phyloP scores from a whole-genome alignment of 148 eudicot genomes.

The Chenopodium berlandieri region DNA sequence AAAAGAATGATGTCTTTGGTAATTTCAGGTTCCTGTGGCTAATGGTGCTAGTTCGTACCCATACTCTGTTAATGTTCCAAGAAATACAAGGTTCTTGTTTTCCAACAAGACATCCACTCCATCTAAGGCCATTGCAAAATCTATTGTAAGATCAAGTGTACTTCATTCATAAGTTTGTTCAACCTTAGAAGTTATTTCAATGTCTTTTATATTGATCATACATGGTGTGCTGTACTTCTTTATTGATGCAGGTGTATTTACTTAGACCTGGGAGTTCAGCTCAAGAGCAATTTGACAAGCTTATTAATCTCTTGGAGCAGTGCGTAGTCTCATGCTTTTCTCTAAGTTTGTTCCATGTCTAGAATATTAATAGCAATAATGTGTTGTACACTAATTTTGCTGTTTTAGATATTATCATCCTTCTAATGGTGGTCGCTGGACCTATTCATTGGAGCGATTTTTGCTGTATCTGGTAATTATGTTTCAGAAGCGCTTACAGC shows the following conservation, averaged over 20 bases:
- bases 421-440: slow-evolving; percentile 99
- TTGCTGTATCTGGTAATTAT: slow-evolving; percentile 69
- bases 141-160: slow-evolving; percentile 63
- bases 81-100: slow-evolving; percentile 90
- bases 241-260: slow-evolving; percentile 69
- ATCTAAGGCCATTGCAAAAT: slow-evolving; percentile 90
- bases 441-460: slow-evolving; percentile 81
- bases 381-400: slow-evolving; percentile 13
- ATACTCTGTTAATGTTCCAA: slow-evolving; percentile 83
- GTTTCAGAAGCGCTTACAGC: slow-evolving; percentile 79
- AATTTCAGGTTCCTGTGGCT: slow-evolving; percentile 91
- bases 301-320: slow-evolving; percentile 97
- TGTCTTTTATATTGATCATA: not conserved
- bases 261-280: slow-evolving; percentile 77
- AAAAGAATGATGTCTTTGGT: slow-evolving; percentile 5
- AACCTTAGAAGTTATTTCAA: not conserved
- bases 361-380: slow-evolving; percentile 4
- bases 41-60: slow-evolving; percentile 86
- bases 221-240: not conserved
- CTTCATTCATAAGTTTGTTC: not conserved
- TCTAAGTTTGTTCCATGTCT: slow-evolving; percentile 10
- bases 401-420: slow-evolving; percentile 89
- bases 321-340: slow-evolving; percentile 44
- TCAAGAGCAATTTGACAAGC: slow-evolving; percentile 65
- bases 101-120: slow-evolving; percentile 75